phyloP scores from a whole-genome alignment of 2,329 filamentous ascomycete species.

The Thermoascus crustaceus region DNA sequence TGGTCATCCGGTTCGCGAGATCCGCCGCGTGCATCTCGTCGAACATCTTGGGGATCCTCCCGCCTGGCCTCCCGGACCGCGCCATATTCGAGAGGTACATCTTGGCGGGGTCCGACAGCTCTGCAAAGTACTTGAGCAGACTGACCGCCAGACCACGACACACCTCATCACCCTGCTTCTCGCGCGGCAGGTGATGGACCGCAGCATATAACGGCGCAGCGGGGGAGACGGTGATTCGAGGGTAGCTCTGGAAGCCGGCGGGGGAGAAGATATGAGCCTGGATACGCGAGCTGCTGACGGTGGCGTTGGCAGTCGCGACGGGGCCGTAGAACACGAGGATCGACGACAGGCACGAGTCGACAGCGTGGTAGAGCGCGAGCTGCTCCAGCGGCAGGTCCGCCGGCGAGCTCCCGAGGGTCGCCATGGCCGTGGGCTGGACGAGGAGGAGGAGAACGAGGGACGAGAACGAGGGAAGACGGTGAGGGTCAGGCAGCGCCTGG shows the following conservation, averaged over 20 bases:
- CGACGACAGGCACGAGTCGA: conserved; percentile 70
- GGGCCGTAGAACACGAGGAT: conserved; percentile 88
- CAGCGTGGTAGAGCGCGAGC: conserved; percentile 80
- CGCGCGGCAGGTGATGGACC: conserved; percentile 80
- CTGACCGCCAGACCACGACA: conserved; percentile 87
- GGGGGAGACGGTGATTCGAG: conserved; percentile 84
- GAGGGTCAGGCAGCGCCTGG: too few relatives aligned
- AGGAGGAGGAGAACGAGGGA: too few relatives aligned
- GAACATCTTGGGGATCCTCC: conserved; percentile 64
- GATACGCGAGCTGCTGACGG: conserved; percentile 81
- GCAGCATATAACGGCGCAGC: conserved; percentile 86
- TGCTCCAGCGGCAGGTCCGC: conserved; percentile 67
- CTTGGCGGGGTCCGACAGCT: conserved; percentile 72
- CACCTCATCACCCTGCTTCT: conserved; percentile 91
- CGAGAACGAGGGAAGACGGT: too few relatives aligned
- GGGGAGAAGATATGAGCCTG: conserved; percentile 88
- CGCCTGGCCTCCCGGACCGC: conserved; percentile 47
- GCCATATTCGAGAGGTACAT: conserved; percentile 53
- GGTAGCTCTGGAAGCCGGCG: conserved; percentile 81
- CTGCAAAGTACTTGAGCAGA: conserved; percentile 86
- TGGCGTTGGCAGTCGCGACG: conserved; percentile 80
- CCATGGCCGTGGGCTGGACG: conserved; percentile 52
- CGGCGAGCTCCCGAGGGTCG: conserved; percentile 70
- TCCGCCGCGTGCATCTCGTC: conserved; percentile 89
- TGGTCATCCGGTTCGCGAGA: conserved; percentile 74